Evolutionary conservation across 2,329 filamentous ascomycete species (phyloP).

Genomic region (Pseudogymnoascus sp.): DNA sequence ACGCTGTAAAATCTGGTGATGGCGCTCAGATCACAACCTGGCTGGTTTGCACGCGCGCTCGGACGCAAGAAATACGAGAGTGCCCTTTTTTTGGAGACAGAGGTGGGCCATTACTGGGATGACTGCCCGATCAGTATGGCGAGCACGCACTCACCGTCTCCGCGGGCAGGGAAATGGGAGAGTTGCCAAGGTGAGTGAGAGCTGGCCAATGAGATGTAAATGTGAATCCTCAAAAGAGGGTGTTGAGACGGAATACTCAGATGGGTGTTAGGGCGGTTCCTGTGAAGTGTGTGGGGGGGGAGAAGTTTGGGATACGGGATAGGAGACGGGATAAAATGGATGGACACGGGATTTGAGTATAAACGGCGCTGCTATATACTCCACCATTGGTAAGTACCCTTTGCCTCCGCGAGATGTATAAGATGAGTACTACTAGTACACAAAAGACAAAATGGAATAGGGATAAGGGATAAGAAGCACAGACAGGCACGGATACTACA

Average conservation of each 20-base stretch:
- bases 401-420: not conserved
- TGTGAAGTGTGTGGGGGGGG: not conserved
- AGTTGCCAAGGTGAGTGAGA: not conserved
- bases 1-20: not conserved
- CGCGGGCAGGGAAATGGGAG: not conserved
- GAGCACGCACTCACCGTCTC: not conserved
- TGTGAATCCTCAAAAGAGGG: not conserved
- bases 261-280: not conserved
- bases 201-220: not conserved
- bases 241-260: not conserved
- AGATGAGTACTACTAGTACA: not conserved
- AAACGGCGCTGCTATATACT: constrained; percentile 1
- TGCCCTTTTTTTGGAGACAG: not conserved
- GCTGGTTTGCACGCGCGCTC: not conserved
- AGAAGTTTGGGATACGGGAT: constrained; percentile 5
- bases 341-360: not conserved
- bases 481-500: constrained; percentile 3
- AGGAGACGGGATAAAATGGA: not conserved
- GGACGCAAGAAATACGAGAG: not conserved
- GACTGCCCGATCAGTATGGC: not conserved
- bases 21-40: not conserved
- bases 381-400: not conserved
- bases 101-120: not conserved
- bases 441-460: not conserved
- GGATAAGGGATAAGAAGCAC: not conserved